Evolutionary conservation across 2,329 filamentous ascomycete species (phyloP), one percentile per base, ranked within the genome.

Genomic region (Verticillium klebahnii): DNA sequence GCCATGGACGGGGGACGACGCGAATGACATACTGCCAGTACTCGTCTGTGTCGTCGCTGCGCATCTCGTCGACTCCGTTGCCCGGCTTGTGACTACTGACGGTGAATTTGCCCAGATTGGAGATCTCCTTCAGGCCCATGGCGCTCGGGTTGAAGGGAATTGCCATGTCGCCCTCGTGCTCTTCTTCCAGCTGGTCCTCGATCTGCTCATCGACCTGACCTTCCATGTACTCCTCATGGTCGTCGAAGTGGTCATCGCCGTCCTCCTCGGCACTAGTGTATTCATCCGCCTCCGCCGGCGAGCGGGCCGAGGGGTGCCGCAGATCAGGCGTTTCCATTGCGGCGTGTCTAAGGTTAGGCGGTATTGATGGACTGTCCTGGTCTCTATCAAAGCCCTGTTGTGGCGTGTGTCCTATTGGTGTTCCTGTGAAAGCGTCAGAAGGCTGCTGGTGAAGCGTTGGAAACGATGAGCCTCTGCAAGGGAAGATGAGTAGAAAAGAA

Each of bases 1-100:
- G 52, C 25, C 52, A 15, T 15, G 19, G 11, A 32, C 17, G 19
- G 5, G 32, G 32, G 52, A 39, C 23, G 63, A 19, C 25, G 29
- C 15, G 9, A 2, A n/a, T 4, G 45, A 77, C 85, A 68, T 77
- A 89, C 87, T 95, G 91, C 91, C 91, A 95, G 75, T 89, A 95
- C 59, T 87, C 82, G 63, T 83, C 82, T 8, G 90, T 84, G 63
- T 91, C 89, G 17, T 93, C 89, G 64, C 85, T 87, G 36, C 91
- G 85, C 23, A 95, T 84, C 70, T 92, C 90, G 31, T 88, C 86
- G 15, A 94, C 88, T 2, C 90, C 90, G 67, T 89, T 92, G 45
- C 91, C 91, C 1, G 90, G 90, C 75, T 95, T 95, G 70, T 88
- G 88, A 70, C 87, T 91, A 72, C 89, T 92, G 67, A 94, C 91